Base-by-base conservation (phyloP, 108 stramenopile genomes). In the Cylindrotheca closterium region DNA sequence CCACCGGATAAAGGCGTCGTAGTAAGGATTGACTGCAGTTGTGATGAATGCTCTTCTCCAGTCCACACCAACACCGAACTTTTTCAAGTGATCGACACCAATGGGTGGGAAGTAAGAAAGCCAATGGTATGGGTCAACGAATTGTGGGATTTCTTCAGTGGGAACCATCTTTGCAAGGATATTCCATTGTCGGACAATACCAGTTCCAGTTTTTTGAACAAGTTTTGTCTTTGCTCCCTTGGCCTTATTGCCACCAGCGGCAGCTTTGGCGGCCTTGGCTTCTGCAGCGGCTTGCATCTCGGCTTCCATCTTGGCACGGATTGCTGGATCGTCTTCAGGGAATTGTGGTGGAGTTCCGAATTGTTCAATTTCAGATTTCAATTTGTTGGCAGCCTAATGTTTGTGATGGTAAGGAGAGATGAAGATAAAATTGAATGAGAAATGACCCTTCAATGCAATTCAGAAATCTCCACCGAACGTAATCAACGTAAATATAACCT, bases 31-130 rank as follows among this genome's bases (percentile, higher is more conserved):
- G 46, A 90, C 93, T 0, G 81, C 75, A 0, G 98, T 99, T n/a
- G 98, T 99, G 65, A 99, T 97, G 77, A 99, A 99, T 25, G 90
- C 70, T 19, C 98, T 84, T 46, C 98, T 55, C 98, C 98, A 99
- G 81, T 99, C 97, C 4, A 97, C 89, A 52, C 88, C 86, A 7
- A 78, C 70, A 33, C 98, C 98, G 67, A 99, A 97, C 28, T 73
- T 70, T 56, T 91, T 80, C 65, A 99, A 71, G 63, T 99, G 97
- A 31, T 75, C 77, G 12, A 94, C 84, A 32, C 96, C 96, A 67
- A 93, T 67, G 28, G 97, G 98, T 26, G 98, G 97, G 68, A 99
- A 99, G 74, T 99, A 98, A 58, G 60, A 68, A 47, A 99, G 68
- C 98, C 98, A 99, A 73, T 94, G 67, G 21, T 86, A 60, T 0